Conservation (phyloP, 208 protist species). For the Porcisia deanei region DNA sequence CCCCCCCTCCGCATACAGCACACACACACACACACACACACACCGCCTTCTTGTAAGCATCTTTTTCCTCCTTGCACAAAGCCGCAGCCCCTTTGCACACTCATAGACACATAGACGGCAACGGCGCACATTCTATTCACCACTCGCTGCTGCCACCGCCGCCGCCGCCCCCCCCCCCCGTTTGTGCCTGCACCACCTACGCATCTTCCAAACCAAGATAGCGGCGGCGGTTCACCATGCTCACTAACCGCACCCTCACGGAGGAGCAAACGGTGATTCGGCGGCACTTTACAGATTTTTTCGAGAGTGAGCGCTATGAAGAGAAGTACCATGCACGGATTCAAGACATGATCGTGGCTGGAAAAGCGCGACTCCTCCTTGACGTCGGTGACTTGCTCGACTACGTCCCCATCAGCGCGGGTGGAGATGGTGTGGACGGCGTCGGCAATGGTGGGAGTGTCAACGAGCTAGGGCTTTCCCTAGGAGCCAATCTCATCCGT, state of each 20-base stretch:
- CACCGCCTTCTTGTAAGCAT: not conserved
- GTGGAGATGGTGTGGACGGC: constrained; percentile 2
- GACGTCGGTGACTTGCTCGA: constrained; percentile 93
- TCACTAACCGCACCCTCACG: constrained; percentile 75
- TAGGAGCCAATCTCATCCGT: constrained; percentile 75
- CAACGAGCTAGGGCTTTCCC: constrained; percentile 33
- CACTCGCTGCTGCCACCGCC: not conserved
- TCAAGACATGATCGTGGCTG: constrained; percentile 80
- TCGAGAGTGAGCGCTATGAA: constrained; percentile 83
- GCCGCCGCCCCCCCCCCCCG: not conserved
- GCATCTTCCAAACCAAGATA: not conserved
- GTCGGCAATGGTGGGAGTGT: not conserved
- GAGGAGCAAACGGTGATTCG: constrained; percentile 90
- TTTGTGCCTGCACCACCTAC: not conserved
- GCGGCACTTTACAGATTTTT: constrained; percentile 90
- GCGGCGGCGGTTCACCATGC: constrained; percentile 38
- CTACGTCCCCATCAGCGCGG: constrained; percentile 50
- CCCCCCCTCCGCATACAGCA: not conserved
- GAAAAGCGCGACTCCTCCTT: constrained; percentile 85
- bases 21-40: constrained; percentile 8
- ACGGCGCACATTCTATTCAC: not conserved
- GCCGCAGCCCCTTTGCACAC: not conserved
- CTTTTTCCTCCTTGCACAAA: not conserved
- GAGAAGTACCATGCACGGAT: constrained; percentile 85
- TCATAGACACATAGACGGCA: constrained; percentile 12